Conservation (phyloP, 176 grass and related monocot genomes). For the Phoenix roebelenii region DNA sequence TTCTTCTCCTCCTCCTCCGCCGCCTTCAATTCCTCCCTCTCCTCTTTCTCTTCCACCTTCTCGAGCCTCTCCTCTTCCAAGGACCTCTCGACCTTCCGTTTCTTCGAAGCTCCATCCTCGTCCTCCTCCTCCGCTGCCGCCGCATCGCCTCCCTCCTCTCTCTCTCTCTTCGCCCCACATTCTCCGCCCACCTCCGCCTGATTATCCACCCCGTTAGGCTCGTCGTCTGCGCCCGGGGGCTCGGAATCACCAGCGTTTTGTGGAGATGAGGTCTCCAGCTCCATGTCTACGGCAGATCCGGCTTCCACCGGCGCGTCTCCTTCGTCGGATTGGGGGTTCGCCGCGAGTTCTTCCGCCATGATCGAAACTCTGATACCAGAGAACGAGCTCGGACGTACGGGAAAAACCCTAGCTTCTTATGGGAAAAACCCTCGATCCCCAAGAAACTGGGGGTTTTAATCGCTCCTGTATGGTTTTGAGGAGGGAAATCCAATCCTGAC, state of each 20-base stretch:
- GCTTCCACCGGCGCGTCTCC: neutral
- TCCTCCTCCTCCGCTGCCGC: neutral
- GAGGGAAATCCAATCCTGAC: too few relatives aligned
- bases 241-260: too few relatives aligned
- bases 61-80: slow-evolving; percentile 14
- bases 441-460: too few relatives aligned
- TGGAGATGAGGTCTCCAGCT: neutral
- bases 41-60: neutral
- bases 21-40: slow-evolving; percentile 3
- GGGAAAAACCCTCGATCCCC: too few relatives aligned
- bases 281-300: neutral
- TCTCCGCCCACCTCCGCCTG: slow-evolving; percentile 27
- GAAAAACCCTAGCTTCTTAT: too few relatives aligned
- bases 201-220: slow-evolving; percentile 7
- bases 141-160: slow-evolving; percentile 7
- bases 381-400: neutral
- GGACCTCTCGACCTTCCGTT: slow-evolving; percentile 22
- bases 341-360: slow-evolving; percentile 13
- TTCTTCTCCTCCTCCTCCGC: neutral
- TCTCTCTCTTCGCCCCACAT: slow-evolving; percentile 1
- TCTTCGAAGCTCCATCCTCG: slow-evolving; percentile 25
- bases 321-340: neutral
- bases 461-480: too few relatives aligned
- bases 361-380: neutral
- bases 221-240: neutral